phyloP scores from a whole-genome alignment of 1,284 basidiomycete genomes.

The Coniferiporia weirii region DNA sequence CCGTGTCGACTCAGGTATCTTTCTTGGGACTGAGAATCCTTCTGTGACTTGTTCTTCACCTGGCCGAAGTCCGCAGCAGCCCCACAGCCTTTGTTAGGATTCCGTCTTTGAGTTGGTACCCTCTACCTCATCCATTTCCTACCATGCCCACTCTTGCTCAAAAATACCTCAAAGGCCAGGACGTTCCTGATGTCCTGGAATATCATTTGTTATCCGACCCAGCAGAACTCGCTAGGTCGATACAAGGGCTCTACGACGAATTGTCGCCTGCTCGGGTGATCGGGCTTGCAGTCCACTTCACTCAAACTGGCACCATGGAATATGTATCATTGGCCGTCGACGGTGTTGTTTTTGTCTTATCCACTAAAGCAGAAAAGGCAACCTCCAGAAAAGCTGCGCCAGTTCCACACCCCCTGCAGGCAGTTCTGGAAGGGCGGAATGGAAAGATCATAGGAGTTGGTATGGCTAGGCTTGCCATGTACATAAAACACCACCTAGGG shows the following conservation, averaged over 20 bases:
- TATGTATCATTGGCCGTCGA: background rate
- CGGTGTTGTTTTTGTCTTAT: conserved; percentile 2
- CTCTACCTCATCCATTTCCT: background rate
- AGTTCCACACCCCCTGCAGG: background rate
- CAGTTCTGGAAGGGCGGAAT: background rate
- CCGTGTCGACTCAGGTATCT: no score
- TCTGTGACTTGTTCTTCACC: no score
- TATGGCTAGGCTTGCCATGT: conserved; percentile 28
- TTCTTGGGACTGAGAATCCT: no score
- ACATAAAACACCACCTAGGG: conserved; percentile 24
- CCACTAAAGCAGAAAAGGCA: background rate
- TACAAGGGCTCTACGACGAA: background rate
- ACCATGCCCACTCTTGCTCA: conserved; percentile 1
- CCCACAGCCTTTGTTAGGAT: no score
- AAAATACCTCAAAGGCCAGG: background rate
- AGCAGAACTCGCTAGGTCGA: background rate
- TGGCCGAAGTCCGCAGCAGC: background rate
- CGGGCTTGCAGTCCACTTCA: conserved; percentile 1
- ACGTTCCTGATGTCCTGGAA: background rate
- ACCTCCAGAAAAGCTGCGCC: background rate
- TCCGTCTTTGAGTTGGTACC: background rate
- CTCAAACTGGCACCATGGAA: background rate
- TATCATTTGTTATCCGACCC: background rate
- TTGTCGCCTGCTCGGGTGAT: background rate
- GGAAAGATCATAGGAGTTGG: conserved; percentile 29